A percentile compares a stretch with the other conserved stretches of the same genome.
These are phyloP conservation scores for Candida verbasci DNA, from an alignment of 805 yeast species.

Conservation along the genomic window DNA sequence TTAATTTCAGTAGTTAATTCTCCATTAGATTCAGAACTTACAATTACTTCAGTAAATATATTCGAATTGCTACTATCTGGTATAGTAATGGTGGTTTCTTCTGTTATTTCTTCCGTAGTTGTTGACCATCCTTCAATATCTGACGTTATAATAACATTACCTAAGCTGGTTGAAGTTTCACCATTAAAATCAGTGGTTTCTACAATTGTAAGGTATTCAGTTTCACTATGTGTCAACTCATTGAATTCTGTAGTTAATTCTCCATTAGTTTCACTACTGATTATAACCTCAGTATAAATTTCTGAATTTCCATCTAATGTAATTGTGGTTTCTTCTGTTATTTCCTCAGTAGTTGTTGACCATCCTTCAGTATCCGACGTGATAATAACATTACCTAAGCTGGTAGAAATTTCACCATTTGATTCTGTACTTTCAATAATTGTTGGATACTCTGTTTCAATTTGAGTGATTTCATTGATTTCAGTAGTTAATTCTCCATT, in stretches of 20 bases:
- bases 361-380: background rate
- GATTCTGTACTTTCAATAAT: background rate
- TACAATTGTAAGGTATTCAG: background rate
- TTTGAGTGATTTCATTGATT: background rate
- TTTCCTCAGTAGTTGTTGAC: background rate
- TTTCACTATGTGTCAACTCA: background rate
- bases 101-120: background rate
- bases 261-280: background rate
- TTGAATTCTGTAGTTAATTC: background rate
- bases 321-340: background rate
- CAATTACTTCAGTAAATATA: constrained; percentile 5
- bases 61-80: background rate
- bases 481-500: background rate
- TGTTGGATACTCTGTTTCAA: background rate
- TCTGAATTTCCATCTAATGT: background rate
- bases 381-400: background rate
- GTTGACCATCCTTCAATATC: background rate
- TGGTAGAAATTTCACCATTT: background rate
- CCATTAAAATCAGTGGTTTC: background rate
- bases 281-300: background rate
- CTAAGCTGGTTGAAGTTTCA: background rate
- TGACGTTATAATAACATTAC: background rate
- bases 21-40: constrained; percentile 15
- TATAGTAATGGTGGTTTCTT: background rate
- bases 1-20: constrained; percentile 10